phyloP scores from a whole-genome alignment of 2,329 filamentous ascomycete species.

The Exophiala oligosperma region DNA sequence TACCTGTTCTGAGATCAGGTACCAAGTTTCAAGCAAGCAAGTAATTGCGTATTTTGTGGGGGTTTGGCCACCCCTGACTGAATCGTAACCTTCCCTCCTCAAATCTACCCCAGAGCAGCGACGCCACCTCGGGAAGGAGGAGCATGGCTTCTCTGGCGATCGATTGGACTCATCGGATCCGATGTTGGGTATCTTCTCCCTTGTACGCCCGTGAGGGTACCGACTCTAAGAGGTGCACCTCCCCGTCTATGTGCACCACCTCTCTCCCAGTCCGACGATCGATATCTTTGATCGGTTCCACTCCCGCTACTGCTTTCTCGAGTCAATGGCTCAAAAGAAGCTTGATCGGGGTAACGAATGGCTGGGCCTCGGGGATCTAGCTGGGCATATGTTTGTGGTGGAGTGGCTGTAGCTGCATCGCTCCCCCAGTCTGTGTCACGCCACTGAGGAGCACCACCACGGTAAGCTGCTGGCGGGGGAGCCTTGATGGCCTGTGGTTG shows the following conservation, averaged over 20 bases:
- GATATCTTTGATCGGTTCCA: conserved; percentile 20
- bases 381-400: conserved; percentile 12
- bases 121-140: conserved; percentile 16
- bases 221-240: conserved; percentile 13
- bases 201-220: conserved; percentile 26
- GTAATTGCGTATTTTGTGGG: no score
- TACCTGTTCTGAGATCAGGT: no score
- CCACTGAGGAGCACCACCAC: conserved; percentile 17
- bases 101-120: conserved; percentile 5
- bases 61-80: not conserved
- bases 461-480: conserved; percentile 12
- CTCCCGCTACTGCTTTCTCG: conserved; percentile 26
- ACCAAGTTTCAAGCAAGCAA: no score
- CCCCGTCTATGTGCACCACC: conserved; percentile 14
- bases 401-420: conserved; percentile 8
- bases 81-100: not conserved
- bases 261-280: conserved; percentile 20
- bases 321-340: conserved; percentile 17
- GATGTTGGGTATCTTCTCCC: conserved; percentile 27
- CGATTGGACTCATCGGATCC: conserved; percentile 23
- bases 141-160: conserved; percentile 19
- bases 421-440: conserved; percentile 21
- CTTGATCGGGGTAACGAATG: conserved; percentile 20
- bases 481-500: conserved; percentile 20
- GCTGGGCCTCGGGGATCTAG: conserved; percentile 16